phyloP scores from a whole-genome alignment of 140 eudicot species.

The Erigeron philadelphicus region DNA sequence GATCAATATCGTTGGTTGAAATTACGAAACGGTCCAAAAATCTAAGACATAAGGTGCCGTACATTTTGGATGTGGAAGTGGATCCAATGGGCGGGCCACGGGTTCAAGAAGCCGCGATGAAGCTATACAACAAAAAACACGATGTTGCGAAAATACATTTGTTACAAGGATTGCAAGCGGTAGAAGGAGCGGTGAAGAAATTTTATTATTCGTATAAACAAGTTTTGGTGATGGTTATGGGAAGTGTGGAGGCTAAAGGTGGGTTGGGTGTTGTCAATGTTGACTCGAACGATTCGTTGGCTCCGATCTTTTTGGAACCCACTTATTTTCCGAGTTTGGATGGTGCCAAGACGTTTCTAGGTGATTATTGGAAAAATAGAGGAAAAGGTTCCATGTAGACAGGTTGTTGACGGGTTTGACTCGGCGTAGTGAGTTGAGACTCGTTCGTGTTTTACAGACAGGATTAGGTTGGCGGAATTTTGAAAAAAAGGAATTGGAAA shows the following conservation, averaged over 20 bases:
- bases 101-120: slow-evolving; percentile 78
- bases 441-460: slow-evolving; percentile 29
- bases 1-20: slow-evolving; percentile 49
- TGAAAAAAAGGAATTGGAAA: slow-evolving; percentile 13
- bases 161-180: slow-evolving; percentile 70
- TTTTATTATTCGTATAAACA: slow-evolving; percentile 69
- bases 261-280: slow-evolving; percentile 32
- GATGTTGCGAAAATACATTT: slow-evolving; percentile 49
- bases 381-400: slow-evolving; percentile 19
- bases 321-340: slow-evolving; percentile 95
- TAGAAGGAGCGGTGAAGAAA: slow-evolving; percentile 70
- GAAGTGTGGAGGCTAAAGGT: slow-evolving; percentile 78
- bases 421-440: slow-evolving; percentile 25
- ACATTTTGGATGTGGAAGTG: slow-evolving; percentile 63
- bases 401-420: slow-evolving; percentile 21
- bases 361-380: slow-evolving; percentile 67
- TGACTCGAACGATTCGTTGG: slow-evolving; percentile 54
- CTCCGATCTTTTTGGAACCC: slow-evolving; percentile 65
- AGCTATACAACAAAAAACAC: slow-evolving; percentile 48
- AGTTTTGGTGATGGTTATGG: slow-evolving; percentile 60
- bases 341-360: slow-evolving; percentile 87
- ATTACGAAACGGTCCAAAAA: slow-evolving; percentile 57
- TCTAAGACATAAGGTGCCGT: slow-evolving; percentile 70
- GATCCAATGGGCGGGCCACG: slow-evolving; percentile 89
- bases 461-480: slow-evolving; percentile 35